phyloP scores from a whole-genome alignment of 441 rosid species.

The Populus hybrid region DNA sequence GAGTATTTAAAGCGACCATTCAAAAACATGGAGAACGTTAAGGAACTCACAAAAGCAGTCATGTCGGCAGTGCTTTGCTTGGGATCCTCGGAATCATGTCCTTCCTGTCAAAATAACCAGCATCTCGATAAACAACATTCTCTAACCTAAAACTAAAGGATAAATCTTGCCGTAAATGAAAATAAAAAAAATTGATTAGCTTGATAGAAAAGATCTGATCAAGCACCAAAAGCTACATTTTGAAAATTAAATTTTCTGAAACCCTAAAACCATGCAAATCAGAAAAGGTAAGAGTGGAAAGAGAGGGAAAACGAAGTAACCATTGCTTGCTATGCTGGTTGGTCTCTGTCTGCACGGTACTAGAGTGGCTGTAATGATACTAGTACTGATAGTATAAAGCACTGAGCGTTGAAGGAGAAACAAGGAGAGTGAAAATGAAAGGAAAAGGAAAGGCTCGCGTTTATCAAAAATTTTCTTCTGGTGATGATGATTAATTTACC shows the following conservation, averaged over 20 bases:
- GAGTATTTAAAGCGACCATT: slow-evolving; percentile 1
- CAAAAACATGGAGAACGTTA: slow-evolving; percentile 3
- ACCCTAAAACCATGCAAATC: neutral
- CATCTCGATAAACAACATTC: neutral
- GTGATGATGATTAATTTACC: slow-evolving; percentile 13
- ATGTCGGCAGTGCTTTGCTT: slow-evolving; percentile 71
- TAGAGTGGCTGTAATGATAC: neutral
- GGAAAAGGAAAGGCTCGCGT: neutral
- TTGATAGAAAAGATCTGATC: neutral
- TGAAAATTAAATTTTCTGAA: neutral
- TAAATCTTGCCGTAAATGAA: neutral
- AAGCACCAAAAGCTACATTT: neutral
- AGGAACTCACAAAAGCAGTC: slow-evolving; percentile 62
- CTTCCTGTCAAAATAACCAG: slow-evolving; percentile 30
- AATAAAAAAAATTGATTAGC: neutral
- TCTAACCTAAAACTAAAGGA: neutral
- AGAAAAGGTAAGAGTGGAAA: neutral
- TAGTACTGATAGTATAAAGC: too few species aligned
- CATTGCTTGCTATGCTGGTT: slow-evolving; percentile 9
- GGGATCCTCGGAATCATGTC: slow-evolving; percentile 54
- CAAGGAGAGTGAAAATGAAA: neutral
- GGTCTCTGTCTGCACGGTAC: slow-evolving; percentile 3
- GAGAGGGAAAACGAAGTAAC: neutral
- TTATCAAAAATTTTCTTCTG: too few species aligned
- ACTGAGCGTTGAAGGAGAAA: neutral